Evolutionary conservation across 306 rosid genomes (phyloP), one percentile per base, ranked within the genome.

Genomic region (Sphenostylis stenocarpa): DNA sequence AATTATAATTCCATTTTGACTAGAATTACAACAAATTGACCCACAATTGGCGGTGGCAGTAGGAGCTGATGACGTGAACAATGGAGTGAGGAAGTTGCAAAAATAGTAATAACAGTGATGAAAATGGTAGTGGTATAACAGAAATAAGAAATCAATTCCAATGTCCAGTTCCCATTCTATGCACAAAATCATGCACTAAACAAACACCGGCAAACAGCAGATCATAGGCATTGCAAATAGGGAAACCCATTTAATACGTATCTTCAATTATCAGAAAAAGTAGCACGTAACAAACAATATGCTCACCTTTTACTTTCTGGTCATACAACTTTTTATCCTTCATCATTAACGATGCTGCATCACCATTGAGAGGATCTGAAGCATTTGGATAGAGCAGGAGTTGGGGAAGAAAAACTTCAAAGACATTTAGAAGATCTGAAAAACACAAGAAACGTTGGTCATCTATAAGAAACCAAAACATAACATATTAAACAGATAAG

Each of bases 391-490:
- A 92, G 41, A 96, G 96, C 84, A 96, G 83, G 68, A 96, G 94
- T 81, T 96, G 99, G 53, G 99, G 99, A 82, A 96, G 98, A 88
- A 96, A 92, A 51, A 91, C 98, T 87, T 96, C 98, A 44, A 96
- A 96, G 75, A 96, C 96, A 77, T 96, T 96, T 73, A 92, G 76
- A 64, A 96, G 97, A 87, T 96, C 98, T 96, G 97, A 39, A 60
- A 68, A 41, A 53, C 66, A 65, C 14, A 61, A 69, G 64, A 76
- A 77, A 85, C n/a, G 24, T 49, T 55, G 82, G 76, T 80, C 66
- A 81, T 76, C 64, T 44, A 57, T 28, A 43, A 70, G 16, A 15
- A 70, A 60, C 14, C 39, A 64, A 52, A 70, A 19, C 4, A 36
- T 34, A 80, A 38, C 31, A 83, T 26, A 19, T 10, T 51, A 51